Conservation (phyloP, 192 early-diverging fungal genomes). For the Helicostylum pulchrum region DNA sequence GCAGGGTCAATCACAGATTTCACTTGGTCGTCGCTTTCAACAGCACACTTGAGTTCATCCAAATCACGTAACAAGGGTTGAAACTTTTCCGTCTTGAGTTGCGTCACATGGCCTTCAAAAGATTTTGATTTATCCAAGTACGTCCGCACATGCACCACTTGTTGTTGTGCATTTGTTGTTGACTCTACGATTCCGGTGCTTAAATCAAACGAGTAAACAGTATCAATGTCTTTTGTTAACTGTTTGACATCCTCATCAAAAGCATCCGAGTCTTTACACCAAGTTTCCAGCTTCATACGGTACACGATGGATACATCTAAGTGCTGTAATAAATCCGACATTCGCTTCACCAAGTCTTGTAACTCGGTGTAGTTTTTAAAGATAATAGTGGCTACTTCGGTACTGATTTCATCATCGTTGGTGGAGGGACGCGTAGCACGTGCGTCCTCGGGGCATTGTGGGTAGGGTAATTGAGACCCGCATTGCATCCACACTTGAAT, state of each 20-base stretch:
- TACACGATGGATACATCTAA: not conserved
- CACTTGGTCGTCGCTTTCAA: not conserved
- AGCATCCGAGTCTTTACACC: too few relatives aligned
- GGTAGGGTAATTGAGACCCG: conserved; percentile 21
- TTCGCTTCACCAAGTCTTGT: conserved; percentile 5
- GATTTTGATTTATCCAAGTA: too few relatives aligned
- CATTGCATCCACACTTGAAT: conserved; percentile 14
- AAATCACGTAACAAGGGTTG: too few relatives aligned
- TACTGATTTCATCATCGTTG: conserved; percentile 20
- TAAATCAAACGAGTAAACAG: too few relatives aligned
- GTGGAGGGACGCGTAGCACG: conserved; percentile 16
- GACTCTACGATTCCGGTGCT: too few relatives aligned
- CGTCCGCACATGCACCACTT: too few relatives aligned
- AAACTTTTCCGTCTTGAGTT: too few relatives aligned
- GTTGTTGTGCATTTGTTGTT: too few relatives aligned
- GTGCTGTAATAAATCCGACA: conserved; percentile 7
- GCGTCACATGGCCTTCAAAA: too few relatives aligned
- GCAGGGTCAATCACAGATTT: not conserved
- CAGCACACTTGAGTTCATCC: not conserved
- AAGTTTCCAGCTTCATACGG: too few relatives aligned
- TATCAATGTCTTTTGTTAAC: too few relatives aligned
- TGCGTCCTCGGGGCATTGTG: conserved; percentile 22
- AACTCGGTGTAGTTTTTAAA: conserved; percentile 12
- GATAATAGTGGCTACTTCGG: conserved; percentile 12
- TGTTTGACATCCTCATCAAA: too few relatives aligned